Percentiles rank a stretch among this genome's conserved stretches.
Conservation (phyloP, 192 early-diverging fungal species). For the Podila horticola region DNA sequence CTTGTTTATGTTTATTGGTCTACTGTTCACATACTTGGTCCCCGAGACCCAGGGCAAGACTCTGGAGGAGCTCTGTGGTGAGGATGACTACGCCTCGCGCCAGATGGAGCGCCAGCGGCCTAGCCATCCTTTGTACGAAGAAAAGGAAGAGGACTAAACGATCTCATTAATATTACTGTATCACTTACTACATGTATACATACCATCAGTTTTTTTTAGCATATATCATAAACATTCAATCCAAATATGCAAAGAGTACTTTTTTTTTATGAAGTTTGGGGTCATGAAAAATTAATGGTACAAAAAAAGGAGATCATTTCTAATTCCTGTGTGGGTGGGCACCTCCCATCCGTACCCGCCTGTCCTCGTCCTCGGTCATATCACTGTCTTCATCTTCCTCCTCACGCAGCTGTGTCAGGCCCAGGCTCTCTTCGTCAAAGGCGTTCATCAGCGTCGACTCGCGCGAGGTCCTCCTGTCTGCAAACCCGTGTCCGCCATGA, state of each 20-base stretch:
- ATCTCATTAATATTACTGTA: too few species aligned
- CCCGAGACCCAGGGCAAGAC: constrained; percentile 88
- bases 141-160: constrained; percentile 18
- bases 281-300: background rate
- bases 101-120: constrained; percentile 21
- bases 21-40: constrained; percentile 66
- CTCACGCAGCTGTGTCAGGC: constrained; percentile 55
- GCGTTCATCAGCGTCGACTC: constrained; percentile 59
- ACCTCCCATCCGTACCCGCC: constrained; percentile 28
- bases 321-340: constrained; percentile 31
- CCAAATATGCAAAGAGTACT: too few species aligned
- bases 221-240: too few species aligned
- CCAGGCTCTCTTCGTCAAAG: constrained; percentile 57
- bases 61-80: constrained; percentile 68
- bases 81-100: constrained; percentile 25
- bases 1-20: constrained; percentile 50
- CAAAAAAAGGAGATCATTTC: background rate
- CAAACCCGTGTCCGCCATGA: constrained; percentile 39
- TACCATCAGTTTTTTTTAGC: too few species aligned
- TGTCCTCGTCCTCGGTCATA: constrained; percentile 44
- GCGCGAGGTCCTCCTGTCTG: constrained; percentile 53
- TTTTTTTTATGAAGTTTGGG: too few species aligned
- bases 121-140: constrained; percentile 4
- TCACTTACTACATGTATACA: too few species aligned
- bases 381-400: constrained; percentile 46